Evolutionary conservation across 805 yeast genomes (phyloP).

Genomic region (Schwanniomyces sp.): DNA sequence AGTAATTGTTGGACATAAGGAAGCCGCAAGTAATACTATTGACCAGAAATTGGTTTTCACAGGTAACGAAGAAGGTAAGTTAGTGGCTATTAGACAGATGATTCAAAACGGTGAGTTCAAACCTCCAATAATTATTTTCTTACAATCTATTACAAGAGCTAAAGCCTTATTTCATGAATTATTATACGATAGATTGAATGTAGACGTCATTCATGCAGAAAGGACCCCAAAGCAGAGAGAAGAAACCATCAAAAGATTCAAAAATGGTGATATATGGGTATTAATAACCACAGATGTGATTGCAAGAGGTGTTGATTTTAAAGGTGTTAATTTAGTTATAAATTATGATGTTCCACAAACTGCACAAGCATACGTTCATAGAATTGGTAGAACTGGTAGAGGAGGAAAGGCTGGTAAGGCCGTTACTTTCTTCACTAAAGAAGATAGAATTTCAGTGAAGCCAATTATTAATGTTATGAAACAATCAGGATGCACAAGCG

Average conservation of each 20-base stretch:
- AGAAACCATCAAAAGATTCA: constrained; percentile 78
- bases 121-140: constrained; percentile 90
- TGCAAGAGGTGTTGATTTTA: constrained; percentile 96
- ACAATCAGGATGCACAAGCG: constrained; percentile 72
- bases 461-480: constrained; percentile 93
- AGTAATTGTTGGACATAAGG: constrained; percentile 88
- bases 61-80: constrained; percentile 94
- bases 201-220: constrained; percentile 95
- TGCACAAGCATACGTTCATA: constrained; percentile 93
- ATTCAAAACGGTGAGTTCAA: constrained; percentile 78
- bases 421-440: constrained; percentile 89
- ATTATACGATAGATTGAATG: constrained; percentile 86
- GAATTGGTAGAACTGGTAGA: constrained; percentile 99
- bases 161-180: constrained; percentile 93
- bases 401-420: constrained; percentile 87
- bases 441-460: constrained; percentile 72
- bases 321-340: constrained; percentile 90
- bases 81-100: constrained; percentile 87
- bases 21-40: constrained; percentile 83
- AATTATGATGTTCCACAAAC: constrained; percentile 95
- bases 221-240: constrained; percentile 87
- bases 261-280: constrained; percentile 92
- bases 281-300: constrained; percentile 94
- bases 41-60: constrained; percentile 83
- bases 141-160: constrained; percentile 90